Evolutionary conservation across 192 early-diverging fungal species (phyloP), one percentile per base, ranked within the genome.

Genomic region (Backusella luteola): DNA sequence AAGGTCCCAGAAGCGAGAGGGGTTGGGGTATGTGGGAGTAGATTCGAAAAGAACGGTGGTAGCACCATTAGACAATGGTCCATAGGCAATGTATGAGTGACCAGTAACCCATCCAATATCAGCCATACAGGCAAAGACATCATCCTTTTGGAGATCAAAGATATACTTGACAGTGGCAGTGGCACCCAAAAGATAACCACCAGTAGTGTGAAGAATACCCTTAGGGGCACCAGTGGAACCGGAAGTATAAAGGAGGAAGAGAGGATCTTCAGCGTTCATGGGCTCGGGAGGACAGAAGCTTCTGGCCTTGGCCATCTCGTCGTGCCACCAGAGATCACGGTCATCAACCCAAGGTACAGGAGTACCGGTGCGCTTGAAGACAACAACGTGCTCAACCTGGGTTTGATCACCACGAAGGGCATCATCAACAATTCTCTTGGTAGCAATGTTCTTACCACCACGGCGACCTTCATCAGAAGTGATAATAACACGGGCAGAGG

Each of bases 281-380:
- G 90, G 89, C 78, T 94, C 95, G 15, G 92, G 89, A 23, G 96
- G 88, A 83, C 96, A 95, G 89, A 94, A 96, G 52, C 91, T 90
- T 73, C 94, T 90, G 84, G 96, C 93, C 66, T 91, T 91, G 75
- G 84, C 85, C 67, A 90, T 84, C 76, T 94, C 95, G 66, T 98
- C 96, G 83, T 96, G 93, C 96, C 95, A 97, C 96, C 96, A 98
- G 68, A 94, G 86, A 77, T 98, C 97, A 67, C 95, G 88, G 7
- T 87, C 87, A 1, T 86, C 73, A 72, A 75, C 84, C 86, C 95
- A 93, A 12, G 93, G 85, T 19, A 97, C 94, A 32, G 85, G 83
- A 75, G 89, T 90, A 59, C 95, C 95, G 4, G 97, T 98, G 77
- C 95, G 90, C 79, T 92, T 94, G 87, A 90, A 96, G 56, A 98